These are phyloP conservation scores for Larix kaempferi DNA, from an alignment of 75 land plant species.

Conservation along the genomic window DNA sequence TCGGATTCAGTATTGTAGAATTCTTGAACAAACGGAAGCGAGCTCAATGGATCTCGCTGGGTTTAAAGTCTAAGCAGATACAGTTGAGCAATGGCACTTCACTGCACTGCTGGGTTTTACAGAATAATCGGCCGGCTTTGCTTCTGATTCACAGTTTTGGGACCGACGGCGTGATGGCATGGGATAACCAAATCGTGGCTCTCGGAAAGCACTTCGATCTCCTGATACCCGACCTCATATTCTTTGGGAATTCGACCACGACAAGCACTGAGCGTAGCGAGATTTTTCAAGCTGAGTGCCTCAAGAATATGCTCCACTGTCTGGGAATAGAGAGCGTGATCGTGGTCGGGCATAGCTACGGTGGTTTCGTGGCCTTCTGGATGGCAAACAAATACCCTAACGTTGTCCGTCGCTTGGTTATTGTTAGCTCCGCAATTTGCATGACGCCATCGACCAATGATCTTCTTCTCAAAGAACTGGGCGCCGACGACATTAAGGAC, in stretches of 20 bases:
- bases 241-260: constrained; percentile 71
- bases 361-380: constrained; percentile 71
- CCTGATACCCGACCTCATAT: constrained; percentile 69
- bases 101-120: constrained; percentile 51
- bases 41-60: constrained; percentile 19
- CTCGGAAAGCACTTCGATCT: constrained; percentile 35
- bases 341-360: constrained; percentile 65
- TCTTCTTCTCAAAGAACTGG: neutral
- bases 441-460: neutral
- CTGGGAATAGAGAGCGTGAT: constrained; percentile 29
- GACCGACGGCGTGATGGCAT: constrained; percentile 58
- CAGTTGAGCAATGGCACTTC: constrained; percentile 48
- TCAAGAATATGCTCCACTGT: constrained; percentile 26
- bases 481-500: neutral
- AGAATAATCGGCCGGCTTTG: constrained; percentile 19
- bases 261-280: constrained; percentile 38
- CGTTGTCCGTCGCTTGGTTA: constrained; percentile 48
- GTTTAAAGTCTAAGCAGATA: constrained; percentile 33
- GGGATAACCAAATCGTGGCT: constrained; percentile 30
- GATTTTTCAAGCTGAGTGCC: constrained; percentile 65
- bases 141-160: constrained; percentile 71
- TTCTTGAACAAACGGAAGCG: neutral
- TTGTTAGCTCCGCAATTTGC: constrained; percentile 39
- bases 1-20: neutral
- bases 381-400: constrained; percentile 57